Evolutionary conservation across 768 basidiomycete genomes (phyloP), one percentile per base, ranked within the genome.

Genomic region (Holtermannia corniformis): DNA sequence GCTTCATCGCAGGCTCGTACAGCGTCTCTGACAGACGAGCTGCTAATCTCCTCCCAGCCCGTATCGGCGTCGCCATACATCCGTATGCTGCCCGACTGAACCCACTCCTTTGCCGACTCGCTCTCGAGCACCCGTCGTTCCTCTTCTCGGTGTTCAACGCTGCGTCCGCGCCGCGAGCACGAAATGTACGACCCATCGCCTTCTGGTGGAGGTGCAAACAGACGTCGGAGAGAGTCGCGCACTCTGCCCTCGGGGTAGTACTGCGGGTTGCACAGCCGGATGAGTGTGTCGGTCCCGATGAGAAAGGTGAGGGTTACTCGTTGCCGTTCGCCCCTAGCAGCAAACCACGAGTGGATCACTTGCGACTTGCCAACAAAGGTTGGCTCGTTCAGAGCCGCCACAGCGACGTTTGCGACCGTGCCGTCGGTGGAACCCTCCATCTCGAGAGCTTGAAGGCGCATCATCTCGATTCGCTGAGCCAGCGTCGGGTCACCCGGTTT

Each of bases 391-490:
- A 88, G 80, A 59, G 91, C 79, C 5, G 80, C 92, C 5, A 93
- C 79, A 0, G 87, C 89, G 28, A 85, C 76, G 52, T 85, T 84
- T 4, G 37, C 41, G 4, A 47, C 46, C 5, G 49, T 52, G 32
- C 41, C 24, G 14, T 27, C 22, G 10, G 32, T 26, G 24, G 23
- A 26, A 0, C 24, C 12, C 14, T 59, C 44, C 53, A 71, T 49
- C 11, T 81, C 77, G 28, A 76, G 61, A 0, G 84, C 78, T 22
- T 90, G 75, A n/a, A 81, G 76, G 27, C 71, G 61, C 81, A 93
- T 89, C 89, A 93, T 93, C 62, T 87, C 83, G 24, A 91, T 71
- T 22, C 91, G 81, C 64, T 91, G 86, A n/a, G 76, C 63, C 53
- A 82, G 79, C 0, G 83, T 81, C 21, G 86, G 85, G 68, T 90